Percentiles rank a stretch among this genome's conserved stretches.
These are phyloP conservation scores for Phytophthora boehmeriae DNA, from an alignment of 352 stramenopile species.

Conservation along the genomic window DNA sequence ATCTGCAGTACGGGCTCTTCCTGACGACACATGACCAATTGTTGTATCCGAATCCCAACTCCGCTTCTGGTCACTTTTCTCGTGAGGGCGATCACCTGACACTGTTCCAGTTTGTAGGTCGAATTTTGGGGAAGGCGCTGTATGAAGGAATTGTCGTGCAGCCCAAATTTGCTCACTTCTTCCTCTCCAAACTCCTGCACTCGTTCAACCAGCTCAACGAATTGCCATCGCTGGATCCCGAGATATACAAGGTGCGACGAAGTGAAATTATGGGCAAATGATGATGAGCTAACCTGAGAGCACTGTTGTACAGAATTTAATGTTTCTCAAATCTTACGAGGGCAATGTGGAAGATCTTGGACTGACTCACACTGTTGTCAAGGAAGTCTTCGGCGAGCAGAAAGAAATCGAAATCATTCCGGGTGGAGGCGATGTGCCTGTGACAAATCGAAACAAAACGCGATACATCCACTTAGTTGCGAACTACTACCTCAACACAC, in stretches of 20 bases:
- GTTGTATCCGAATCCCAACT: slow-evolving; percentile 95
- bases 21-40: slow-evolving; percentile 72
- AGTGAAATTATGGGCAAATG: not conserved
- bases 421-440: slow-evolving; percentile 80
- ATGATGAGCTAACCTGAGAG: not conserved
- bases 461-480: slow-evolving; percentile 96
- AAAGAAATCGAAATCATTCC: slow-evolving; percentile 90
- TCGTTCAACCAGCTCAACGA: slow-evolving; percentile 85
- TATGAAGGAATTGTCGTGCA: slow-evolving; percentile 96
- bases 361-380: slow-evolving; percentile 91
- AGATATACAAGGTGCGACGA: slow-evolving; percentile 91
- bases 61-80: slow-evolving; percentile 80
- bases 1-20: slow-evolving; percentile 92
- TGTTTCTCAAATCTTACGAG: slow-evolving; percentile 96
- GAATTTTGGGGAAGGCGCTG: slow-evolving; percentile 95
- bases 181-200: slow-evolving; percentile 93
- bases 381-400: slow-evolving; percentile 89
- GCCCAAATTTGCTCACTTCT: slow-evolving; percentile 96
- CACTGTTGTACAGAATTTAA: slow-evolving; percentile 78
- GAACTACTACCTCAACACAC: slow-evolving; percentile 96
- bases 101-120: slow-evolving; percentile 95
- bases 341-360: slow-evolving; percentile 91
- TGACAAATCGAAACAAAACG: slow-evolving; percentile 94
- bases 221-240: slow-evolving; percentile 91
- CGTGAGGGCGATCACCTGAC: slow-evolving; percentile 83